A percentile compares a stretch with the other conserved stretches of the same genome.
Evolutionary conservation across 2,329 filamentous ascomycete genomes (phyloP).

Genomic region (Trichoderma lentiforme): DNA sequence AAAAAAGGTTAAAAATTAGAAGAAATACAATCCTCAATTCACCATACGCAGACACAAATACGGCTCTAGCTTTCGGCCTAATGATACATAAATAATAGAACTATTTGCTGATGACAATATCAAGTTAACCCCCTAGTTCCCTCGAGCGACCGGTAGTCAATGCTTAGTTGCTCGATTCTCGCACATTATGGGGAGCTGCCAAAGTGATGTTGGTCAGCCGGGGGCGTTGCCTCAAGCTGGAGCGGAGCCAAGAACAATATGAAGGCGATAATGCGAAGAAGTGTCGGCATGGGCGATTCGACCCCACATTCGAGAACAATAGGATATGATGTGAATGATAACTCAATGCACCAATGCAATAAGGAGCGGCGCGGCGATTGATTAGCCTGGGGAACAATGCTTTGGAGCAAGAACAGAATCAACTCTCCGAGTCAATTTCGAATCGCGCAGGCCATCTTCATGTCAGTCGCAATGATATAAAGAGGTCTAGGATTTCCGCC

Average conservation of each 20-base stretch:
- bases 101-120: background rate
- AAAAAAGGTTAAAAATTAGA: background rate
- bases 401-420: background rate
- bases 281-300: background rate
- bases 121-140: background rate
- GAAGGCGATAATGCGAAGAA: background rate
- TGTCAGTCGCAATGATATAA: background rate
- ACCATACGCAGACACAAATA: background rate
- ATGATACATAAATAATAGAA: slow-evolving; percentile 5
- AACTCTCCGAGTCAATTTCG: background rate
- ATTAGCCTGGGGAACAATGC: background rate
- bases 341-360: background rate
- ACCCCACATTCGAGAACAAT: background rate
- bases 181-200: background rate
- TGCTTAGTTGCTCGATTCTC: background rate
- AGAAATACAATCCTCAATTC: background rate
- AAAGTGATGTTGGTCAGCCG: background rate
- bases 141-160: background rate
- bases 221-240: background rate
- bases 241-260: slow-evolving; percentile 6
- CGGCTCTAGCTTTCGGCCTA: background rate
- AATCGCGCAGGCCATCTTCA: no score
- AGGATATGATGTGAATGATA: background rate
- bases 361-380: background rate
- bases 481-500: background rate